Evolutionary conservation across 495 filamentous ascomycete species (phyloP).

Genomic region (Podospora anserina): DNA sequence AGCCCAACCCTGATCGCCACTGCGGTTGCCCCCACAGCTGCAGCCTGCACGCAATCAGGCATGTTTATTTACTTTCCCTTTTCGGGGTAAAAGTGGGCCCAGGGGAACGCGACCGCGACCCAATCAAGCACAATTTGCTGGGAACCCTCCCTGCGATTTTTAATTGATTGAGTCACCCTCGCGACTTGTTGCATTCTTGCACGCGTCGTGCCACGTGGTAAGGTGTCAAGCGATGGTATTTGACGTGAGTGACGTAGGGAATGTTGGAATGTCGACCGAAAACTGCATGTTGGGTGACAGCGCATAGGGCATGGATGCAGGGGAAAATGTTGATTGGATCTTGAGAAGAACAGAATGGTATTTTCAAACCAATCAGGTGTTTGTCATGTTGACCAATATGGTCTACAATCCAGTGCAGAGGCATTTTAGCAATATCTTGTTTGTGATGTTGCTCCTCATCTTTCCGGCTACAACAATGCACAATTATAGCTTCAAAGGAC

Average conservation of each 20-base stretch:
- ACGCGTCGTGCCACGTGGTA: neutral
- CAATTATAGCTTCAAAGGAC: too few relatives aligned
- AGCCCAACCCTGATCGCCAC: slow-evolving; percentile 11
- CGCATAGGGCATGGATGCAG: too few relatives aligned
- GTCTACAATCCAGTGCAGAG: too few relatives aligned
- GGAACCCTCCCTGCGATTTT: neutral
- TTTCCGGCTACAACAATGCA: too few relatives aligned
- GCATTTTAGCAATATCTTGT: too few relatives aligned
- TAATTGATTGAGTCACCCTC: neutral
- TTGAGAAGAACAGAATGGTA: too few relatives aligned
- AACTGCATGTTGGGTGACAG: too few relatives aligned
- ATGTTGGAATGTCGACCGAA: too few relatives aligned
- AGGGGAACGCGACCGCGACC: slow-evolving; percentile 1
- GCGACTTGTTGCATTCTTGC: neutral
- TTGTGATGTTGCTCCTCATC: too few relatives aligned
- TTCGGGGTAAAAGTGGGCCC: neutral
- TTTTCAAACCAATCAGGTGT: too few relatives aligned
- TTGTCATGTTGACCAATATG: too few relatives aligned
- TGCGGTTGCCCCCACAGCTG: slow-evolving; percentile 3
- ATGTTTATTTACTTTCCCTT: slow-evolving; percentile 19
- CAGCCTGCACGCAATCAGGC: neutral
- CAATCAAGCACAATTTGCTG: neutral
- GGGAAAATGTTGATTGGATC: too few relatives aligned
- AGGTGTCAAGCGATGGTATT: neutral
- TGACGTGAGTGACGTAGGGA: neutral